Base-by-base conservation (phyloP, 2,329 filamentous ascomycete genomes). In the Nothopassalora personata region DNA sequence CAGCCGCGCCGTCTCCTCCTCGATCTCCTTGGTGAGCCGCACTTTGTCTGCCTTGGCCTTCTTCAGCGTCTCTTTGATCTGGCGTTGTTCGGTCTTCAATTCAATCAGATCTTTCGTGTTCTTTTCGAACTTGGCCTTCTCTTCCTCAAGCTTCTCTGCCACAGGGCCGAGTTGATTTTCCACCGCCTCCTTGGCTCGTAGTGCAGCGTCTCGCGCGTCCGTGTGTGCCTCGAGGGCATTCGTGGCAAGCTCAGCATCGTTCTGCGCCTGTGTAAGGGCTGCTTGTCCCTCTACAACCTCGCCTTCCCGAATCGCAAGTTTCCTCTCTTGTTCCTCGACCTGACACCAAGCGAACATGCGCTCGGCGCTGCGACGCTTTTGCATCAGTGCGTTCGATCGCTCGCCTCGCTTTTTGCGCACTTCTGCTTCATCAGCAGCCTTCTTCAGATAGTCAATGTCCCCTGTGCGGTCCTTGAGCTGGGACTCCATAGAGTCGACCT, bases 271-370 rank as follows among this genome's bases (percentile, higher is more conserved):
- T 30, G 47, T 34, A 27, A 88, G 82, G 51, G 80, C 78, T 13
- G 77, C 74, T 9, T 79, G 74, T 1, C 74, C 68, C 36, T 62
- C 51, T 6, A 56, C 60, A 2, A 80, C 65, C 15, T 72, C 67
- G 3, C 56, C 45, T 1, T 73, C 64, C 4, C 65, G 66, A 6
- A 68, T 58, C 5, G 64, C 67, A 6, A 78, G 60, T 9, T 59
- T 57, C 45, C 65, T 53, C 73, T 97, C 93, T 72, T 89, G 82
- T 57, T 90, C 86, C 52, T 86, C 83, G 1, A 97, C 91, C 69
- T 95, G 90, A 27, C 86, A 83, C 94, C 94, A 99, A n/a, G 88
- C 86, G 62, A 90, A 79, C 75, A 95, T 88, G 18, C 82, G 80
- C 47, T 80, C 76, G 48, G 89, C 78, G 27, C 83, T 79, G 34